phyloP scores from a whole-genome alignment of 2,329 filamentous ascomycete genomes.

The Bretziella fagacearum region DNA sequence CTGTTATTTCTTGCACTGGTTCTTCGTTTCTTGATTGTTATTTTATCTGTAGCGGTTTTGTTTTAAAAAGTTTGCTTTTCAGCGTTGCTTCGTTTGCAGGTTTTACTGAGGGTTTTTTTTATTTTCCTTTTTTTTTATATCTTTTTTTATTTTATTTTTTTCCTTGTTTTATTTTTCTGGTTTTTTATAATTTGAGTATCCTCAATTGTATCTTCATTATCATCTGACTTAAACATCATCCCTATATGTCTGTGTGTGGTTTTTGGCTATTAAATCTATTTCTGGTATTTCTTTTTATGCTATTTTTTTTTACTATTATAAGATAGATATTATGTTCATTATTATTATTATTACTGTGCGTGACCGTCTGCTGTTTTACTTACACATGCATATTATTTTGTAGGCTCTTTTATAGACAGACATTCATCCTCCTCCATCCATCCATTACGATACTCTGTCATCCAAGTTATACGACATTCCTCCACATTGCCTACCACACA shows the following conservation, averaged over 20 bases:
- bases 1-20: background rate
- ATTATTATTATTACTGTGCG: background rate
- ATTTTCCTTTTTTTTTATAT: conserved; percentile 2
- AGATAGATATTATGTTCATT: background rate
- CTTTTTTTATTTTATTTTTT: background rate
- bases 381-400: too few species aligned
- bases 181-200: conserved; percentile 3
- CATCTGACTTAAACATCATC: background rate
- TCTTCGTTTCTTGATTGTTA: background rate
- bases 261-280: background rate
- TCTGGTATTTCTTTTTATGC: background rate
- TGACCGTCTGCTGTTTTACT: too few species aligned
- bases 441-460: too few species aligned
- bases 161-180: background rate
- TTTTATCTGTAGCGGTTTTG: conserved; percentile 6
- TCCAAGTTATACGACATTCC: too few species aligned
- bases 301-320: conserved; percentile 5
- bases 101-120: conserved; percentile 8
- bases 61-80: conserved; percentile 15
- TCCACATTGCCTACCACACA: too few species aligned
- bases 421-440: too few species aligned
- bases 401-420: too few species aligned
- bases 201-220: conserved; percentile 5
- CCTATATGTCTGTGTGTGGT: too few species aligned
- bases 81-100: conserved; percentile 8